These are phyloP conservation scores for Sphagnum contortum DNA, from an alignment of 225 moss, liverwort and hornwort species.

Conservation along the genomic window DNA sequence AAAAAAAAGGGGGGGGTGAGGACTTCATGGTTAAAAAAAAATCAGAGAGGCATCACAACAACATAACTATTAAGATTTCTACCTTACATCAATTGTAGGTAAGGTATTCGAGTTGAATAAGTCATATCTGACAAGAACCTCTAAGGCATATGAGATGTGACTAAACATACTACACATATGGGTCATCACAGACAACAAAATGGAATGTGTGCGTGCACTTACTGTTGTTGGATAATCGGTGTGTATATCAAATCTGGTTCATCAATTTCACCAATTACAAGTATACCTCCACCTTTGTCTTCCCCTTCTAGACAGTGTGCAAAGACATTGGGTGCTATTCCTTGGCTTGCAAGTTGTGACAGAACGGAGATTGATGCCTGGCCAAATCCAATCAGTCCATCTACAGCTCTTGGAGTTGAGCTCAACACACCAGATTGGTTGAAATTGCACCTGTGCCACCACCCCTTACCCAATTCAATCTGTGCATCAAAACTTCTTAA, in stretches of 20 bases:
- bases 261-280: slow-evolving; percentile 44
- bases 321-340: slow-evolving; percentile 29
- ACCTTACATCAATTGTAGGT: too few species aligned
- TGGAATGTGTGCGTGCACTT: slow-evolving; percentile 6
- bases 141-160: too few species aligned
- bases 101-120: too few species aligned
- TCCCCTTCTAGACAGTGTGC: slow-evolving; percentile 63
- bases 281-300: slow-evolving; percentile 33
- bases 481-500: too few species aligned
- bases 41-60: too few species aligned
- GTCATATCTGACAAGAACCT: too few species aligned
- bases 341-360: slow-evolving; percentile 28
- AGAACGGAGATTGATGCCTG: slow-evolving; percentile 29
- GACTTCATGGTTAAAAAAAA: too few species aligned
- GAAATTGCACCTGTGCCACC: slow-evolving; percentile 31
- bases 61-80: too few species aligned
- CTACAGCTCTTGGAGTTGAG: slow-evolving; percentile 9
- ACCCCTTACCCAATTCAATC: too few species aligned
- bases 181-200: too few species aligned
- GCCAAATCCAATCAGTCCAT: slow-evolving; percentile 54
- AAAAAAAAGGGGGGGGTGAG: too few species aligned
- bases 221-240: slow-evolving; percentile 31
- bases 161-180: too few species aligned
- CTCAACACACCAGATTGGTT: slow-evolving; percentile 40
- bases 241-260: slow-evolving; percentile 38